phyloP scores from a whole-genome alignment of 495 filamentous ascomycete genomes.

The Hypomontagnella submonticulosa region DNA sequence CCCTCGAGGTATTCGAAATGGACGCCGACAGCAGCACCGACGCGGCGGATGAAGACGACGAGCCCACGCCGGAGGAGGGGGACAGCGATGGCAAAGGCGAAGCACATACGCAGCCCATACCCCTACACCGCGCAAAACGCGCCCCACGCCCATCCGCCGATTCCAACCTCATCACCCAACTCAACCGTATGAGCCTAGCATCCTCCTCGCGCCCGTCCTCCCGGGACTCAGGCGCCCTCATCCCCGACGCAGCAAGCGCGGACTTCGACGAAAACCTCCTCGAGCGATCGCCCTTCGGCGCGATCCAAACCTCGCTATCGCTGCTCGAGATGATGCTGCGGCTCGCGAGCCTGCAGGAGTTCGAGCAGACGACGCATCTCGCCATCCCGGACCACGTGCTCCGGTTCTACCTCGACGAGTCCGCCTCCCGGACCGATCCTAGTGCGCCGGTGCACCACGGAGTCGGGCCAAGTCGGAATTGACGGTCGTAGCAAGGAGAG shows the following conservation, averaged over 20 bases:
- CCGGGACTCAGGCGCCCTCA: conserved; percentile 16
- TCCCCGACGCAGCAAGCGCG: background rate
- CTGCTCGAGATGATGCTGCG: conserved; percentile 94
- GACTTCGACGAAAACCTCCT: conserved; percentile 32
- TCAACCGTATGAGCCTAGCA: conserved; percentile 54
- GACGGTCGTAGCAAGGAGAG: background rate
- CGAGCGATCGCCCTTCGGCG: conserved; percentile 54
- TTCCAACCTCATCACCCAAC: conserved; percentile 52
- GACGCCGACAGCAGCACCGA: conserved; percentile 58
- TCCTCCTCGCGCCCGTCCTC: conserved; percentile 40
- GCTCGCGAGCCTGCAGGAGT: conserved; percentile 93
- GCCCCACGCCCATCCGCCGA: conserved; percentile 49
- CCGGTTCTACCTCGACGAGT: conserved; percentile 92
- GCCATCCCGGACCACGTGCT: conserved; percentile 94
- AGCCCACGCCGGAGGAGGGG: conserved; percentile 44
- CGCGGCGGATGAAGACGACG: conserved; percentile 48
- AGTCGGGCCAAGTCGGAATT: conserved; percentile 5
- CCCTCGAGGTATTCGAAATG: conserved; percentile 85
- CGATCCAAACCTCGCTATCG: conserved; percentile 85
- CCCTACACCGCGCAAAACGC: conserved; percentile 26
- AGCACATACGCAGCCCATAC: background rate
- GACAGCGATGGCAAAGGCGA: conserved; percentile 39
- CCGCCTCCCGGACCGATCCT: conserved; percentile 51
- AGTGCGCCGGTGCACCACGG: conserved; percentile 32
- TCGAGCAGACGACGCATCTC: conserved; percentile 92